phyloP scores from a whole-genome alignment of 2,329 filamentous ascomycete species.

The Colletotrichum higginsianum region DNA sequence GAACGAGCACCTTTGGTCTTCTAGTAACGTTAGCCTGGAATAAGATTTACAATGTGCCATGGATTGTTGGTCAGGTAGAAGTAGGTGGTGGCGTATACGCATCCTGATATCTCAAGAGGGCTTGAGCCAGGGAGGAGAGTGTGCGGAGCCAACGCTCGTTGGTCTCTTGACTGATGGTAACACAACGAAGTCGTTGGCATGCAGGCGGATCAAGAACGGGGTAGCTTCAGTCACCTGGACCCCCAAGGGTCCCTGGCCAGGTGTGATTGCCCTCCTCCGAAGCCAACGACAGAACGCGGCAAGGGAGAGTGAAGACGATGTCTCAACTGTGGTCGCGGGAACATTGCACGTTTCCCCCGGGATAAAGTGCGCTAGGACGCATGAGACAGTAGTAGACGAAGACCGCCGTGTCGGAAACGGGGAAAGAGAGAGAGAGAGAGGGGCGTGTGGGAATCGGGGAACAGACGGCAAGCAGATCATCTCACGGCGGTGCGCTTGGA shows the following conservation, averaged over 20 bases:
- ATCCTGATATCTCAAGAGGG: background rate
- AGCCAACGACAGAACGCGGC: background rate
- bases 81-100: conserved; percentile 23
- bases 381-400: conserved; percentile 12
- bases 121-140: background rate
- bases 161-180: conserved; percentile 1
- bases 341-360: background rate
- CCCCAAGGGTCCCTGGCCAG: background rate
- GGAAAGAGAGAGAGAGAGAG: background rate
- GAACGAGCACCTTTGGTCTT: background rate
- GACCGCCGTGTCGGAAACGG: conserved; percentile 16
- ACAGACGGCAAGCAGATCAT: background rate
- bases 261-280: background rate
- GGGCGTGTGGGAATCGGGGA: background rate
- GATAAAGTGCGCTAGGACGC: conserved; percentile 17
- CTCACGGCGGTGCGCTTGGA: background rate
- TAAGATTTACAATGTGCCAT: conserved; percentile 7
- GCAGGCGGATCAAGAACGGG: background rate
- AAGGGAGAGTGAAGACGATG: conserved; percentile 30
- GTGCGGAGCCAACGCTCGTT: conserved; percentile 11
- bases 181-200: conserved; percentile 2
- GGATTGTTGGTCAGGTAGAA: background rate
- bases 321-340: conserved; percentile 24
- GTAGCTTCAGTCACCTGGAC: background rate
- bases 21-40: background rate